A percentile compares a stretch with the other conserved stretches of the same genome.
Conservation (phyloP, 805 yeast species). For the Candida verbasci region DNA sequence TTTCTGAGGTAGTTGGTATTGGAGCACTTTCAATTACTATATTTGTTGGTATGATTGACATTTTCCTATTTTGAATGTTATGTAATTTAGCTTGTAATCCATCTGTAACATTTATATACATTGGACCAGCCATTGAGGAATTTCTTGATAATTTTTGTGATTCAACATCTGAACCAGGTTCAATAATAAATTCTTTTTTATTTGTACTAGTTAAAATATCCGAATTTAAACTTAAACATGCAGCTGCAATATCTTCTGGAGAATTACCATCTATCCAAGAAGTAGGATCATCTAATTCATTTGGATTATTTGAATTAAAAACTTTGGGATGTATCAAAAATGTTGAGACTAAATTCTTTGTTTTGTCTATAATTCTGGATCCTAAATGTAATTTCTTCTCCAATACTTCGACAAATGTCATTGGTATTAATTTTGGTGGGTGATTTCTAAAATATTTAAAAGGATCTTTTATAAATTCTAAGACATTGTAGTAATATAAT, state of each 20-base stretch:
- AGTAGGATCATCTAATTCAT: slow-evolving; percentile 17
- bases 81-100: slow-evolving; percentile 8
- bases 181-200: neutral
- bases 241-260: slow-evolving; percentile 19
- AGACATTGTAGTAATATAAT: slow-evolving; percentile 48
- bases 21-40: slow-evolving; percentile 14
- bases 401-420: slow-evolving; percentile 8
- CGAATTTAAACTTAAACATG: slow-evolving; percentile 21
- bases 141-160: slow-evolving; percentile 14
- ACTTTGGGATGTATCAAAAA: slow-evolving; percentile 50
- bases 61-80: slow-evolving; percentile 14
- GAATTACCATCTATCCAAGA: slow-evolving; percentile 17
- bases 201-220: slow-evolving; percentile 5
- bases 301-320: slow-evolving; percentile 17
- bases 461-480: slow-evolving; percentile 41
- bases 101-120: slow-evolving; percentile 11
- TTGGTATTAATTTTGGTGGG: slow-evolving; percentile 13
- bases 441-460: slow-evolving; percentile 19
- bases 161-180: slow-evolving; percentile 5
- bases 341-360: slow-evolving; percentile 24
- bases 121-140: slow-evolving; percentile 20
- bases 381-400: slow-evolving; percentile 7
- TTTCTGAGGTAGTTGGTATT: too few relatives aligned
- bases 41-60: slow-evolving; percentile 28
- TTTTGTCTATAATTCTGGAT: slow-evolving; percentile 7